Conservation (phyloP, 2,329 filamentous ascomycete genomes). For the Pseudogymnoascus sp. region DNA sequence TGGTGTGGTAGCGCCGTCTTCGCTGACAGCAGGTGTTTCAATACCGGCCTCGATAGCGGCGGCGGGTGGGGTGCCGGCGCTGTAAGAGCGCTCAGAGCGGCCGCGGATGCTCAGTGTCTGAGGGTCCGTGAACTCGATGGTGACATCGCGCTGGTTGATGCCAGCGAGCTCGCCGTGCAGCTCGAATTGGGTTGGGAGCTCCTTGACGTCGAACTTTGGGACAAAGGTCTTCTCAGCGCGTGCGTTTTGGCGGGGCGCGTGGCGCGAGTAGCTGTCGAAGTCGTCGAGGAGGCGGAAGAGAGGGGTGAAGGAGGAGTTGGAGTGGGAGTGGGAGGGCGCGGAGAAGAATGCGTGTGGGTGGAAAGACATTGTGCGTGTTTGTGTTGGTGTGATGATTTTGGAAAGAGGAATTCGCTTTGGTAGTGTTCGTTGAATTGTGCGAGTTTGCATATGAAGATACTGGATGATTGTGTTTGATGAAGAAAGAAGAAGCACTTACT, state of each 20-base stretch:
- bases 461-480: slow-evolving; percentile 6
- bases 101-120: slow-evolving; percentile 67
- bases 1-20: slow-evolving; percentile 20
- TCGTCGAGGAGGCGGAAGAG: slow-evolving; percentile 58
- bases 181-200: slow-evolving; percentile 61
- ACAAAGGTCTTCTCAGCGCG: slow-evolving; percentile 45
- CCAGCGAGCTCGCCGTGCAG: slow-evolving; percentile 74
- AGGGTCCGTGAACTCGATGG: slow-evolving; percentile 69
- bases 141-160: slow-evolving; percentile 61
- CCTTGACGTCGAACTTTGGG: slow-evolving; percentile 70
- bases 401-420: background rate
- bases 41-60: slow-evolving; percentile 20
- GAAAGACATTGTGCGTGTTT: slow-evolving; percentile 35
- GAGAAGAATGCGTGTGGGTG: background rate
- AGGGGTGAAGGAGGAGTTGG: slow-evolving; percentile 37
- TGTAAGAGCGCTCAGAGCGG: slow-evolving; percentile 54
- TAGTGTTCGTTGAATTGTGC: background rate
- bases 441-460: background rate
- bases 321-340: background rate
- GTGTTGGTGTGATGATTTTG: background rate
- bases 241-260: slow-evolving; percentile 14
- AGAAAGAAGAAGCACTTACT: slow-evolving; percentile 2
- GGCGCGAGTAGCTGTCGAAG: slow-evolving; percentile 47
- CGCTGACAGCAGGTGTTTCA: slow-evolving; percentile 20
- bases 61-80: slow-evolving; percentile 41